Conservation (phyloP, 257 asterid species). For the Forsythia suspensa region DNA sequence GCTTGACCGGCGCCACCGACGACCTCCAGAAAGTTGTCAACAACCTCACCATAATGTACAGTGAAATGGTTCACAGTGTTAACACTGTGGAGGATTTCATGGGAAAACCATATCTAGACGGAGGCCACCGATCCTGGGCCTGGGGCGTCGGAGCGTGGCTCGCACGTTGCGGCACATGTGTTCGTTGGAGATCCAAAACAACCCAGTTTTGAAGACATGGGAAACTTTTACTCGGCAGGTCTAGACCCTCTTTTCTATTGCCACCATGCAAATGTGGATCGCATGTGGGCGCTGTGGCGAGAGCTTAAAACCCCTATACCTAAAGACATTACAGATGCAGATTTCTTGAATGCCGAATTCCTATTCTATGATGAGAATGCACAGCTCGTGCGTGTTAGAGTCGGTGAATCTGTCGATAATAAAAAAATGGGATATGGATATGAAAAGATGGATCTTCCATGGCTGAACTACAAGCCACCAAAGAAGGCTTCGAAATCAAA, state of each 20-base stretch:
- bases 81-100: neutral
- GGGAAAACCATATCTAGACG: constrained; percentile 8
- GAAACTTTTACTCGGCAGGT: constrained; percentile 23
- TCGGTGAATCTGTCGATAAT: neutral
- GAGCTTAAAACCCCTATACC: neutral
- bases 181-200: constrained; percentile 10
- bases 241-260: constrained; percentile 14
- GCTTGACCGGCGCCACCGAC: neutral
- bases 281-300: constrained; percentile 23
- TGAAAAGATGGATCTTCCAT: neutral
- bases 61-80: constrained; percentile 19
- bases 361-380: neutral
- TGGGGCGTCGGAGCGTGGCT: neutral
- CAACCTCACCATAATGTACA: constrained; percentile 16
- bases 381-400: neutral
- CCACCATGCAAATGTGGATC: constrained; percentile 17
- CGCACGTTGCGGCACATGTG: neutral
- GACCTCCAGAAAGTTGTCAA: neutral
- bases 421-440: neutral
- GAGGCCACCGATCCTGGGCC: neutral
- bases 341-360: neutral
- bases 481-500: neutral
- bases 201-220: constrained; percentile 15
- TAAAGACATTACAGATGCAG: neutral
- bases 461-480: neutral